phyloP scores from a whole-genome alignment of 495 filamentous ascomycete genomes.

The Friedmanniomyces simplex region DNA sequence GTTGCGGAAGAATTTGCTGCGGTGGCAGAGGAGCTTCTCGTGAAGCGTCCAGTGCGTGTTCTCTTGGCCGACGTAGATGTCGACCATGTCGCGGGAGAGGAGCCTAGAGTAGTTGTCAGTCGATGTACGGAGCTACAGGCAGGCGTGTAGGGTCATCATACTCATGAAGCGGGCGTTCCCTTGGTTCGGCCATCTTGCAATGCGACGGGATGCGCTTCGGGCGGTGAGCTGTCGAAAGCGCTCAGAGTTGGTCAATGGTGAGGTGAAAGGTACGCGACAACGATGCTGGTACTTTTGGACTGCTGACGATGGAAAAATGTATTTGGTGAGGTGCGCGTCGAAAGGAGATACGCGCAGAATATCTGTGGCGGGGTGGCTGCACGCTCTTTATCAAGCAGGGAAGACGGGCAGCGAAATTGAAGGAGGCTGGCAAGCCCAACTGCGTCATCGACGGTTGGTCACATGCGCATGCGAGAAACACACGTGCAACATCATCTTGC shows the following conservation, averaged over 20 bases:
- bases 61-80: slow-evolving; percentile 40
- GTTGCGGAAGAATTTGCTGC: slow-evolving; percentile 38
- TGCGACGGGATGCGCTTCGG: background rate
- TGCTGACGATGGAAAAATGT: background rate
- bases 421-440: background rate
- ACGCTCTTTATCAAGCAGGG: background rate
- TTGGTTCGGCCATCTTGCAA: slow-evolving; percentile 7
- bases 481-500: too few species aligned
- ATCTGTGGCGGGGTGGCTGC: background rate
- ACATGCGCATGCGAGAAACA: too few species aligned
- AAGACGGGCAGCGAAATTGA: background rate
- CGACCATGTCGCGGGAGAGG: slow-evolving; percentile 38
- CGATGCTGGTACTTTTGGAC: background rate
- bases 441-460: too few species aligned
- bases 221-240: background rate
- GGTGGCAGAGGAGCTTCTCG: slow-evolving; percentile 42
- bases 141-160: slow-evolving; percentile 13
- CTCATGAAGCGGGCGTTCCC: slow-evolving; percentile 29
- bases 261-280: background rate
- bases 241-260: slow-evolving; percentile 1
- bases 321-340: background rate
- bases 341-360: background rate
- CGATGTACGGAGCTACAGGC: background rate
- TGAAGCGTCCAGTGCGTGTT: slow-evolving; percentile 40
- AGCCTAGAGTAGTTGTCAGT: slow-evolving; percentile 24